Conservation (phyloP, 441 rosid species). For the Populus hybrid region DNA sequence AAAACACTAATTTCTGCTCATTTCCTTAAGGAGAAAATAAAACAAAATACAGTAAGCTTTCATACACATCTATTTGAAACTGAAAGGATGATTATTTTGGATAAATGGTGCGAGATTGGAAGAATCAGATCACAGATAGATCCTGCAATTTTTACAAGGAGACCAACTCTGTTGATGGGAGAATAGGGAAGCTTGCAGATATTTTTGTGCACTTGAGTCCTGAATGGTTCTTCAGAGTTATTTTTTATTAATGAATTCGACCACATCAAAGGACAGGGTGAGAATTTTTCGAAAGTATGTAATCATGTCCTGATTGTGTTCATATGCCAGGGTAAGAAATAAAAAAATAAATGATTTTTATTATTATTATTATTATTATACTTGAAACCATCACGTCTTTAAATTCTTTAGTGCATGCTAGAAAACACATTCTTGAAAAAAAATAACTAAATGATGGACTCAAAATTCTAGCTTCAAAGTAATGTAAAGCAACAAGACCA, state of each 20-base stretch:
- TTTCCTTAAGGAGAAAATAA: background rate
- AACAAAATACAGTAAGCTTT: background rate
- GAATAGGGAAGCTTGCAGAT: background rate
- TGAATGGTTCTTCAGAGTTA: background rate
- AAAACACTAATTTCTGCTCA: background rate
- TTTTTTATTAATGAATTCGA: too few relatives aligned
- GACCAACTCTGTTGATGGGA: background rate
- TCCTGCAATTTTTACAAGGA: background rate
- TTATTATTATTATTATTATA: too few relatives aligned
- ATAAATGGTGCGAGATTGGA: background rate
- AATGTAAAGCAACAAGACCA: too few relatives aligned
- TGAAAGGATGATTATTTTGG: background rate
- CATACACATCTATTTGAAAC: background rate
- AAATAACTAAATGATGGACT: too few relatives aligned
- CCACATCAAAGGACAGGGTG: background rate
- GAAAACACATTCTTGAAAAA: too few relatives aligned
- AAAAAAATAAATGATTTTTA: too few relatives aligned
- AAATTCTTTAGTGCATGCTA: too few relatives aligned
- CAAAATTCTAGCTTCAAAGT: too few relatives aligned
- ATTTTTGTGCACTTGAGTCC: background rate
- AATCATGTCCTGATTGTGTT: too few relatives aligned
- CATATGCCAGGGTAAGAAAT: too few relatives aligned
- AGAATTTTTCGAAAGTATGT: too few relatives aligned
- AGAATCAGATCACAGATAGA: background rate
- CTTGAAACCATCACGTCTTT: too few relatives aligned